A percentile compares a stretch with the other conserved stretches of the same genome.
phyloP scores from a whole-genome alignment of 2,329 filamentous ascomycete genomes.

The Rutstroemia sp. region DNA sequence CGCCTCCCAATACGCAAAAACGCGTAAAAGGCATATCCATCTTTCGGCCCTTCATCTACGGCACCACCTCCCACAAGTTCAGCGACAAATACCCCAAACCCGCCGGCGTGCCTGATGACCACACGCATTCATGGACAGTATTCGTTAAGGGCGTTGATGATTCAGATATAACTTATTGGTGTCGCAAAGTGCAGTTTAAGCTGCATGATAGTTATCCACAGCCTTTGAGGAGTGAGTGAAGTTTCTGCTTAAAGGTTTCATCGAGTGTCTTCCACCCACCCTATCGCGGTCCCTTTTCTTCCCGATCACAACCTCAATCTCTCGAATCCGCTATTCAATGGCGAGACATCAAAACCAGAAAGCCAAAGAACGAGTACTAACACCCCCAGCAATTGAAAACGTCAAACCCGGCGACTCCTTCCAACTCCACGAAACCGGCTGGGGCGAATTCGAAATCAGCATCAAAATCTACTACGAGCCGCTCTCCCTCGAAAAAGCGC shows the following conservation, averaged over 20 bases:
- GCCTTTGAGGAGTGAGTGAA: constrained; percentile 62
- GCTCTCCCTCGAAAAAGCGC: constrained; percentile 84
- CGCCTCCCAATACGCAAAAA: constrained; percentile 50
- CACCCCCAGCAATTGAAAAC: constrained; percentile 56
- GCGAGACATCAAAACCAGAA: too few relatives aligned
- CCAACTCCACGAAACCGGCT: constrained; percentile 84
- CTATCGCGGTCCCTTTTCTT: too few relatives aligned
- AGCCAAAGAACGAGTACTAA: not conserved
- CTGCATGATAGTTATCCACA: constrained; percentile 96
- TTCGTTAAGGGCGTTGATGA: constrained; percentile 88
- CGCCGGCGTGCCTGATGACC: constrained; percentile 70
- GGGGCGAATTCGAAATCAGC: constrained; percentile 96
- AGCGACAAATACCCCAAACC: constrained; percentile 72
- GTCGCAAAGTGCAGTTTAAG: constrained; percentile 96
- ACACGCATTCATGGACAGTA: constrained; percentile 95
- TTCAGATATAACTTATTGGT: constrained; percentile 89
- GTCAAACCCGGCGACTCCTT: constrained; percentile 59
- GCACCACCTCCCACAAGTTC: constrained; percentile 72
- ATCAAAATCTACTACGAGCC: constrained; percentile 90
- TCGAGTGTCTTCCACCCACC: too few relatives aligned
- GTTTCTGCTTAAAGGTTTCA: too few relatives aligned
- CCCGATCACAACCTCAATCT: too few relatives aligned
- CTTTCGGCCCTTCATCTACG: constrained; percentile 62
- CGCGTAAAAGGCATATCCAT: constrained; percentile 60
- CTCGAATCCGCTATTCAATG: too few relatives aligned